Conservation (phyloP, 164 flowering plant species). For the Aristolochia contorta region DNA sequence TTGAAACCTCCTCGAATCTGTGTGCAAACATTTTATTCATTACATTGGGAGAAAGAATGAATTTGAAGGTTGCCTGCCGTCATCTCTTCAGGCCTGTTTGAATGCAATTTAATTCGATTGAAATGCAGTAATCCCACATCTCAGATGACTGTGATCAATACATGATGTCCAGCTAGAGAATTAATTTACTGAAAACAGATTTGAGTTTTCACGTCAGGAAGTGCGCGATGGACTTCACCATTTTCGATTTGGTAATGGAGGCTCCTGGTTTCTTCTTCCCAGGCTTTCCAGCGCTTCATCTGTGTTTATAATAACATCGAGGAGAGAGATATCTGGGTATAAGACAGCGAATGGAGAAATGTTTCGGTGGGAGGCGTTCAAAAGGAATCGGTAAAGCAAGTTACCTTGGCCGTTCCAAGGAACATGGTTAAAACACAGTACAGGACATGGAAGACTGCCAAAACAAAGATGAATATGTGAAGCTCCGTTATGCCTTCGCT, state of each 20-base stretch:
- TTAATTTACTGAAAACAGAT: no score
- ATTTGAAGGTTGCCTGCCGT: neutral
- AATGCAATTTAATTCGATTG: neutral
- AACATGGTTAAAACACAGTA: slow-evolving; percentile 38
- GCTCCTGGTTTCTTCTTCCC: slow-evolving; percentile 63
- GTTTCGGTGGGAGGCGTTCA: no score
- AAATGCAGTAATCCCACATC: neutral
- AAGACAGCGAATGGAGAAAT: neutral
- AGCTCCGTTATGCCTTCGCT: slow-evolving; percentile 31
- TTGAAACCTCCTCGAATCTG: slow-evolving; percentile 57
- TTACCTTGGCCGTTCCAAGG: slow-evolving; percentile 56
- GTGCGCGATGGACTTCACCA: slow-evolving; percentile 24
- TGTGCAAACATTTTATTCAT: neutral
- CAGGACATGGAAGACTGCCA: slow-evolving; percentile 38
- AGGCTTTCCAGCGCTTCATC: slow-evolving; percentile 52
- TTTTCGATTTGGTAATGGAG: slow-evolving; percentile 42
- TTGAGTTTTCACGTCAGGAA: neutral
- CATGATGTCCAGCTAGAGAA: no score
- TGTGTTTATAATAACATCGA: slow-evolving; percentile 12
- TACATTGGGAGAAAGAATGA: neutral
- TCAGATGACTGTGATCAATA: neutral
- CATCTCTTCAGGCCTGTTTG: neutral
- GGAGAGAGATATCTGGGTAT: neutral
- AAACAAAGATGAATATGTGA: slow-evolving; percentile 35
- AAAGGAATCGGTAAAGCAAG: neutral